Conservation (phyloP, 768 basidiomycete genomes). For the Nidularia pulvinata region DNA sequence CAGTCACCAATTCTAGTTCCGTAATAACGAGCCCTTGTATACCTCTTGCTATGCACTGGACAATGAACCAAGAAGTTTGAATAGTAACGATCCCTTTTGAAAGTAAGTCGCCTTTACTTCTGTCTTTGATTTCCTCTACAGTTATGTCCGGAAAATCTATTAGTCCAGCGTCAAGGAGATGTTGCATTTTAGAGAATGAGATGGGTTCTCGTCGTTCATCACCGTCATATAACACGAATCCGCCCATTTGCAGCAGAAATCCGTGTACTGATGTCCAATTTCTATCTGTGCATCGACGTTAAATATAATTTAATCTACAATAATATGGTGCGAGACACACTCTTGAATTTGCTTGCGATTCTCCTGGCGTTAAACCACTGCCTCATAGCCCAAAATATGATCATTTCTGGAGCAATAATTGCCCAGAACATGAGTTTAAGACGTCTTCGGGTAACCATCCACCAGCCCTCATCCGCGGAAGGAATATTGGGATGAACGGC, state of each 20-base stretch:
- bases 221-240: background rate
- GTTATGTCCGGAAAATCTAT: background rate
- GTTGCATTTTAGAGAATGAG: background rate
- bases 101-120: conserved; percentile 1
- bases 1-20: background rate
- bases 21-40: background rate
- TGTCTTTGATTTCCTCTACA: background rate
- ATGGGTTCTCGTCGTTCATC: background rate
- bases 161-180: background rate
- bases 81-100: background rate
- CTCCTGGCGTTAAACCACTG: background rate
- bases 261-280: background rate
- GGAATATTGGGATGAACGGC: conserved; percentile 1
- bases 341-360: background rate
- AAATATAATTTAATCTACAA: background rate
- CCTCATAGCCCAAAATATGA: conserved; percentile 2
- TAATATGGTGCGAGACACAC: background rate
- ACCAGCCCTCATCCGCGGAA: background rate
- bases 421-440: conserved; percentile 2
- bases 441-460: background rate
- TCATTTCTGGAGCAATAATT: background rate
- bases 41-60: conserved; percentile 1
- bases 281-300: background rate
- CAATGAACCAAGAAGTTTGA: conserved; percentile 1
- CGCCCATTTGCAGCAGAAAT: background rate